Base-by-base conservation (phyloP, 2,329 filamentous ascomycete species). In the Cadophora luteo-olivacea region DNA sequence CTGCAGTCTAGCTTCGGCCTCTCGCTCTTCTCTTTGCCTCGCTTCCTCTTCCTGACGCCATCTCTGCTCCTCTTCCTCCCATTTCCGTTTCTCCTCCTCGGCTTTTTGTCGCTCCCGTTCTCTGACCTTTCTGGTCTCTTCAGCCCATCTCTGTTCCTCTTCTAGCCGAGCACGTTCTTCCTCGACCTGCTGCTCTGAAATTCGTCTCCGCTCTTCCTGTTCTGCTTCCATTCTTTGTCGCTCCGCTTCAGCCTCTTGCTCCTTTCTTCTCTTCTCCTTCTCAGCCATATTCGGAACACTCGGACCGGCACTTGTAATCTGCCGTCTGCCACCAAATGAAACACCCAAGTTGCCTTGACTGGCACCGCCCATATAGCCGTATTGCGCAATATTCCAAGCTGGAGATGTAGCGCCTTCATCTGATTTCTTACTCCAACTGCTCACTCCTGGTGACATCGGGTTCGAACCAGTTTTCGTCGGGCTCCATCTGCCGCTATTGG, bases 301-400 rank as follows among this genome's bases (percentile, higher is more conserved):
- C 5, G 96, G 96, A 38, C 88, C 85, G 16, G 93, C 88, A 75
- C 86, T 93, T 9, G 94, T 98, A 78, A 99, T 98, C 81, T 99
- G 96, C 69, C 96, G 89, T 75, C 94, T 88, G 22, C 91, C 93
- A 66, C 96, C 96, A 80, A 98, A 98, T 12, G 92, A 89, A 74
- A 99, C 93, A 22, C 96, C 96, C 70, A 97, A 89, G 75, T 97
- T 98, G 3, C 93, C 95, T 79, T 99, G 96, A 76, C 93, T 97
- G 32, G 96, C 96, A 61, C 96, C 96, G 68, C 96, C 96, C 91
- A 98, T 96, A 80, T 97, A 99, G 8, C 96, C 94, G 78, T 99
- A 99, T 78, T 99, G 96, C 67, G 94, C 92, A 74, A 98, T 98
- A 78, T 98, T 99, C 96, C 96, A 99, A 1, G 96, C 96, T 0